These are phyloP conservation scores for Marsdenia floribunda DNA, from an alignment of 257 asterid species.

Conservation along the genomic window DNA sequence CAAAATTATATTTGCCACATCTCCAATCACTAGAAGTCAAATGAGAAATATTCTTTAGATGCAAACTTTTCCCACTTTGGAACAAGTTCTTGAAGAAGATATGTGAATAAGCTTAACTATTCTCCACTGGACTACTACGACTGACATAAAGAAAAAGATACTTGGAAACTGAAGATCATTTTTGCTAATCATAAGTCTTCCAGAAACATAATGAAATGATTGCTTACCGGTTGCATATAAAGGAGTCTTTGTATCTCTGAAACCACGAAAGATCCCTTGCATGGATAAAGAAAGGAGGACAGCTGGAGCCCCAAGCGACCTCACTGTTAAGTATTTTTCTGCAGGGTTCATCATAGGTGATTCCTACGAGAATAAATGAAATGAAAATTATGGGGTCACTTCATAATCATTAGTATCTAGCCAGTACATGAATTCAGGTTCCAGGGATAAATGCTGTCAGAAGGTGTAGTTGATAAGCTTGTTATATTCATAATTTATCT, in stretches of 20 bases:
- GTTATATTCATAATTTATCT: neutral
- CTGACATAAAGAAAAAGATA: constrained; percentile 1
- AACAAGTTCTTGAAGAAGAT: neutral
- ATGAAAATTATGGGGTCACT: neutral
- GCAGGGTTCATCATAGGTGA: constrained; percentile 52
- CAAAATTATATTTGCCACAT: constrained; percentile 35
- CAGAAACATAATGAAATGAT: neutral
- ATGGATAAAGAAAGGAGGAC: constrained; percentile 53
- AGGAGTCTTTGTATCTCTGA: constrained; percentile 51
- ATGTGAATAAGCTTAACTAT: neutral
- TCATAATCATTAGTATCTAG: neutral
- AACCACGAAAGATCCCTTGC: constrained; percentile 55
- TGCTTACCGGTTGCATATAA: constrained; percentile 39
- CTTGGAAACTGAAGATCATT: neutral
- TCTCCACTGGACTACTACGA: neutral
- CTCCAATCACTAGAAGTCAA: constrained; percentile 39
- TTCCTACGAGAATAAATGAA: constrained; percentile 23
- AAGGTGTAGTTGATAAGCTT: neutral
- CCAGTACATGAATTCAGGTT: neutral
- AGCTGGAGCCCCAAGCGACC: constrained; percentile 59
- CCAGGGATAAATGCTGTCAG: neutral
- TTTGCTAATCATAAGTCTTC: neutral
- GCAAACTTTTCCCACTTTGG: neutral
- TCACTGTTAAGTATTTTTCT: constrained; percentile 32
- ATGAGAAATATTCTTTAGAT: constrained; percentile 1